phyloP scores from a whole-genome alignment of 2,329 filamentous ascomycete species.

The Stachybotrys chartarum region DNA sequence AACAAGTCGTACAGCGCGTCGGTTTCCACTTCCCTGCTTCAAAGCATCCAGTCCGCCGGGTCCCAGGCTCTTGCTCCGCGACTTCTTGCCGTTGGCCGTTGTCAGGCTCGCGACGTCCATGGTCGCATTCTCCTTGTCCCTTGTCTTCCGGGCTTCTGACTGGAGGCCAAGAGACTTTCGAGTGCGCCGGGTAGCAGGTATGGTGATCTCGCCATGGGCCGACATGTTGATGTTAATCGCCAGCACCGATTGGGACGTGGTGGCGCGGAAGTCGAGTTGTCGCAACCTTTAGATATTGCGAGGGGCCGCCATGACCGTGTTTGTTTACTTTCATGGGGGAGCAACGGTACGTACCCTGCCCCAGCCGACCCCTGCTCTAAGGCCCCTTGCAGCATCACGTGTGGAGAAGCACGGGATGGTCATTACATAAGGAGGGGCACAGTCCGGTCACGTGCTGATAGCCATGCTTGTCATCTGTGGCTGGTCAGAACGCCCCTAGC shows the following conservation, averaged over 20 bases:
- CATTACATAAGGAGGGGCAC: too few species aligned
- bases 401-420: too few species aligned
- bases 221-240: conserved; percentile 20
- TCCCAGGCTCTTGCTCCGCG: conserved; percentile 91
- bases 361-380: background rate
- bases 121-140: conserved; percentile 75
- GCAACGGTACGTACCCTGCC: conserved; percentile 15
- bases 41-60: conserved; percentile 83
- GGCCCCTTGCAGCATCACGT: too few species aligned
- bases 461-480: conserved; percentile 2
- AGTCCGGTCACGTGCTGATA: conserved; percentile 17
- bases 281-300: background rate
- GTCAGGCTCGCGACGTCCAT: conserved; percentile 52
- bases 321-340: conserved; percentile 29
- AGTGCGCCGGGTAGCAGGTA: conserved; percentile 49
- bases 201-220: conserved; percentile 32
- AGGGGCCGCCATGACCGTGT: conserved; percentile 22
- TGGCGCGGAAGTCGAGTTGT: conserved; percentile 7
- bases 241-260: conserved; percentile 9
- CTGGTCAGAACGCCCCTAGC: conserved; percentile 5
- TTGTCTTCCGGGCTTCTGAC: conserved; percentile 41
- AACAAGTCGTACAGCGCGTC: conserved; percentile 59
- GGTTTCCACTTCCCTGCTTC: conserved; percentile 67
- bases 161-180: conserved; percentile 66
- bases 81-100: conserved; percentile 56